phyloP scores from a whole-genome alignment of 2,329 filamentous ascomycete genomes.

The Ophiostoma sp. region DNA sequence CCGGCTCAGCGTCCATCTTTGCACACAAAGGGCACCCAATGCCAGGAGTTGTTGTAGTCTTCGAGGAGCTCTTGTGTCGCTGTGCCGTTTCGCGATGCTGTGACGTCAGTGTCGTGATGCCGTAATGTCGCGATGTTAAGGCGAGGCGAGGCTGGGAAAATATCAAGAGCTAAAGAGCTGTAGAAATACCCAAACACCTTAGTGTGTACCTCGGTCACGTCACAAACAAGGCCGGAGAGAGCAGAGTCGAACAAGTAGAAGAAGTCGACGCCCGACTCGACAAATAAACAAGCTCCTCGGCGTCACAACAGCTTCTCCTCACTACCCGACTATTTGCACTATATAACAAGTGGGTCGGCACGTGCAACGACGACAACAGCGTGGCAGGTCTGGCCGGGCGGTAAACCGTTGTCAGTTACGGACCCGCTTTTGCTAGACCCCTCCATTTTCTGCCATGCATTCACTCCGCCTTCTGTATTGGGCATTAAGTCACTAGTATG shows the following conservation, averaged over 20 bases:
- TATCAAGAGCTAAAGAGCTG: not conserved
- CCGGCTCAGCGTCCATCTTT: not conserved
- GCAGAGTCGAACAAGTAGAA: not conserved
- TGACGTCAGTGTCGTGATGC: not conserved
- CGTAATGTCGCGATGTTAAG: not conserved
- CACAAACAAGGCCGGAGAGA: not conserved
- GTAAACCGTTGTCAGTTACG: not conserved
- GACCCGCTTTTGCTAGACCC: not conserved
- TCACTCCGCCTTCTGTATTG: slow-evolving; percentile 8
- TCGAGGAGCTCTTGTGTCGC: not conserved
- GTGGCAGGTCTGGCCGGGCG: not conserved
- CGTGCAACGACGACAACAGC: slow-evolving; percentile 7
- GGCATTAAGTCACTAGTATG: not conserved
- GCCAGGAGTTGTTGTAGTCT: not conserved
- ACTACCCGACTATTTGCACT: not conserved
- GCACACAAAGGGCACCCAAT: not conserved
- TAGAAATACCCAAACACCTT: not conserved
- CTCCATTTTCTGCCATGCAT: not conserved
- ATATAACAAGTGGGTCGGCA: not conserved
- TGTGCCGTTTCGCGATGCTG: not conserved
- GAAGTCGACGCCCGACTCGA: not conserved
- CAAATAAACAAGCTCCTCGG: not conserved
- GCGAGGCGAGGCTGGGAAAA: not conserved
- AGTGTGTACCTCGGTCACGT: slow-evolving; percentile 3
- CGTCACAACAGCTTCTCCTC: not conserved